Evolutionary conservation across 768 basidiomycete species (phyloP), one percentile per base, ranked within the genome.

Genomic region (Coprinopsis sp.): DNA sequence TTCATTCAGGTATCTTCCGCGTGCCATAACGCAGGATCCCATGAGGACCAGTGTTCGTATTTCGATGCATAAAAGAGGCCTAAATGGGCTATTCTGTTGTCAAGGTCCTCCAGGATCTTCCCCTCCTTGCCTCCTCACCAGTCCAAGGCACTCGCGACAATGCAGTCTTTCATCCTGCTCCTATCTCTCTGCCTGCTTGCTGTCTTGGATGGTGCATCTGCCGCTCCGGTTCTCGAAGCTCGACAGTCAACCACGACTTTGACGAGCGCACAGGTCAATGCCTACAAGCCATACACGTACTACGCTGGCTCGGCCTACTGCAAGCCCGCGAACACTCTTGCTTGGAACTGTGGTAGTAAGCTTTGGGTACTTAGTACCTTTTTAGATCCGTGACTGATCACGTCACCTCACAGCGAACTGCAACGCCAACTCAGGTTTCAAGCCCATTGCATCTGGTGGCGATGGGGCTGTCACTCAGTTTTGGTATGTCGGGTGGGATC

Each of bases 251-350:
- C 77, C 49, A 64, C 64, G 1, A 47, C 69, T 3, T 56, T 77
- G 40, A 58, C 64, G 33, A 50, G 65, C 5, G 18, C 70, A 0
- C 67, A 77, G 53, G 66, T 81, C 10, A 51, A 63, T 21, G 28
- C 53, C 7, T 79, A 68, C 55, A 71, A 57, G 23, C 65, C 76
- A 0, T 80, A 71, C 61, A 67, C 77, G 0, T 62, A 59, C 45
- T 78, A 72, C 50, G 75, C 79, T 2, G 67, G 67, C 24, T 56
- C 78, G 7, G 78, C 65, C 1, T 77, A 77, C 51, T 81, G 79
- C 44, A 33, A 56, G 5, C 62, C 76, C 14, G 44, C 66, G 1
- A 51, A 59, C 19, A 78, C 74, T 16, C 52, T 67, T 27, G 65
- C 69, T 18, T 81, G 80, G 79, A 53, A 68, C 22, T 81, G 78